Conservation (phyloP, 495 filamentous ascomycete genomes). For the Chaetomium tenue region DNA sequence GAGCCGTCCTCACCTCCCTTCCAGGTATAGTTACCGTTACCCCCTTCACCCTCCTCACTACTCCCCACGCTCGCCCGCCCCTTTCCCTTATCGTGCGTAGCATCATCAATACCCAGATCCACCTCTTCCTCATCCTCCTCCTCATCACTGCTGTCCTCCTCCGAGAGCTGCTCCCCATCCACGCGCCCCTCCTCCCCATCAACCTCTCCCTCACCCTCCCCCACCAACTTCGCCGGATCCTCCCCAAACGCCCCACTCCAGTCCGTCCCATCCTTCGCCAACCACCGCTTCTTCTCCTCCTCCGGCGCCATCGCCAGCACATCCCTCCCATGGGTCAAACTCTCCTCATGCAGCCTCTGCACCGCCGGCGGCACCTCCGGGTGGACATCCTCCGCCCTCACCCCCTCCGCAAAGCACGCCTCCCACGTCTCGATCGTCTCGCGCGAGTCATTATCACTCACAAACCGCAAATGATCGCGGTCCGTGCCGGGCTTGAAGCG, state of each 20-base stretch:
- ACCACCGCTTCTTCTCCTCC: constrained; percentile 72
- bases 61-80: neutral
- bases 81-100: constrained; percentile 20
- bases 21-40: constrained; percentile 22
- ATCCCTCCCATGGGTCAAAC: constrained; percentile 71
- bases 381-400: constrained; percentile 63
- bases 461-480: constrained; percentile 76
- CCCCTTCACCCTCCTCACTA: constrained; percentile 12
- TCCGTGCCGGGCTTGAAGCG: constrained; percentile 89
- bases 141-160: constrained; percentile 32
- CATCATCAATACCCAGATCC: constrained; percentile 51
- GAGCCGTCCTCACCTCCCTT: constrained; percentile 7
- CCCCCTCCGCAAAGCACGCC: constrained; percentile 81
- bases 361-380: constrained; percentile 65
- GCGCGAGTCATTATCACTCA: constrained; percentile 81
- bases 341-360: constrained; percentile 72
- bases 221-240: constrained; percentile 52
- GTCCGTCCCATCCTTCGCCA: constrained; percentile 75
- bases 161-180: constrained; percentile 36
- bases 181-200: constrained; percentile 25
- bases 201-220: constrained; percentile 29
- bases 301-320: constrained; percentile 68
- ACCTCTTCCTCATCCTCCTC: constrained; percentile 34
- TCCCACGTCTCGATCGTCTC: constrained; percentile 96
- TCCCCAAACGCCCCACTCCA: constrained; percentile 83